Base-by-base conservation (phyloP, 2,329 filamentous ascomycete species). In the Paraphoma sp. region DNA sequence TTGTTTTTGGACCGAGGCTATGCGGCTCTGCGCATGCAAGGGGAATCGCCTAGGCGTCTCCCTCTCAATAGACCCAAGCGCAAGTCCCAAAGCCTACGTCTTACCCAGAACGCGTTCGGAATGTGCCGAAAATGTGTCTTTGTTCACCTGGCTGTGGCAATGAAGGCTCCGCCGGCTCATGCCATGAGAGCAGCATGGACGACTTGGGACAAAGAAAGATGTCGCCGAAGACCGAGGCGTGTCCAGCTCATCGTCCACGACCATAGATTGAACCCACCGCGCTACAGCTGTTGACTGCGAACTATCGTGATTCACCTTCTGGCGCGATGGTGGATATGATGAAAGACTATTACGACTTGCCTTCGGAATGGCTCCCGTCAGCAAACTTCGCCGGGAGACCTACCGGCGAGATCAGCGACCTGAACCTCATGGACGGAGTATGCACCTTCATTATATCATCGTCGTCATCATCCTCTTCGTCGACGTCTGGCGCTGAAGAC, bases 341-440 rank as follows among this genome's bases (percentile, higher is more conserved):
- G 6, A 48, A 64, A 9, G 56, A 69, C 28, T 67, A 70, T 49
- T 68, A 68, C 36, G 65, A 70, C 44, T 61, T 68, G 40, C 57
- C 64, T 8, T 29, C 55, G 18, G 63, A 70, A 16, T 48, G 62
- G 44, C 40, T 70, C 33, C 67, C 67, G 6, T 59, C 59, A 44
- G 56, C 67, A 6, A 70, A 70, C 49, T 68, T 70, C 53, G 67
- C 65, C 36, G 57, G 59, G 29, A 60, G 64, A 8, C 65, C 67
- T 44, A 50, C 57, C n/a, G 63, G 59, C 46, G 67, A 70, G 23
- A 68, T 69, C 31, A 60, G 63, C n/a, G 65, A 67, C 36, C 56
- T 65, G 7, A 41, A 36, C n/a, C 29, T 51, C 12, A 40, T 54
- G n/a, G 59, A 64, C 28, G 60, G 58, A 3, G 41, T 57, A 7